Evolutionary conservation across 768 basidiomycete genomes (phyloP), one percentile per base, ranked within the genome.

Genomic region (Xerocomus potaroensis): DNA sequence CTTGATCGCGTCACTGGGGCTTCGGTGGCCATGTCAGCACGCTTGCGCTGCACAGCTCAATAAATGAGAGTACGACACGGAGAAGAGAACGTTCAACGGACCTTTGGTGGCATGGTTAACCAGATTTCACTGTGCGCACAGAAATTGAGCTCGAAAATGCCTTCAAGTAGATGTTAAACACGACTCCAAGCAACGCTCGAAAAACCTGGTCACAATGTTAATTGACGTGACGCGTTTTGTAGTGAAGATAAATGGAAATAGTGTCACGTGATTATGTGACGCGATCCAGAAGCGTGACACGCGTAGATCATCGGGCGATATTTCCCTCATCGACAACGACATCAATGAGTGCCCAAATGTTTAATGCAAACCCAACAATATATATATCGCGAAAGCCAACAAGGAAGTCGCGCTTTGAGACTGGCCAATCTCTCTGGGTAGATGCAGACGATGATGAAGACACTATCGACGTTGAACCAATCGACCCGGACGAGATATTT

Each of bases 401-500:
- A 23, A 67, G 79, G 26, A 71, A 72, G 49, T 69, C 69, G 26
- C 58, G 68, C 10, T 69, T 61, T 14, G 69, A 70, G 16, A 61
- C 63, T 1, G 63, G 65, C 2, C 73, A 75, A 29, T 81, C 81
- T 21, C 70, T 89, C 8, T 90, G 87, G 87, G 65, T 83, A 8
- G 71, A 75, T 26, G 78, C 76, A 46, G 57, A 62, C 26, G 66
- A 68, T 5, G 59, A 68, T 30, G 60, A 67, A n/a, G 75, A 75
- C 33, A 55, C 60, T 5, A 63, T 61, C 40, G 77, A 79, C 43
- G 65, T 77, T 0, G 72, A 89, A 58, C 78, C 73, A 32, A 95
- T 98, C 43, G 93, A 98, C 71, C 79, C 82, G 54, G 84, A 94
- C 47, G 95, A 98, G 67, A 81, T 98, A 41, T 98, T 87, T 59